These are phyloP conservation scores for Roridomyces roridus DNA, from an alignment of 768 basidiomycete genomes.

Conservation along the genomic window DNA sequence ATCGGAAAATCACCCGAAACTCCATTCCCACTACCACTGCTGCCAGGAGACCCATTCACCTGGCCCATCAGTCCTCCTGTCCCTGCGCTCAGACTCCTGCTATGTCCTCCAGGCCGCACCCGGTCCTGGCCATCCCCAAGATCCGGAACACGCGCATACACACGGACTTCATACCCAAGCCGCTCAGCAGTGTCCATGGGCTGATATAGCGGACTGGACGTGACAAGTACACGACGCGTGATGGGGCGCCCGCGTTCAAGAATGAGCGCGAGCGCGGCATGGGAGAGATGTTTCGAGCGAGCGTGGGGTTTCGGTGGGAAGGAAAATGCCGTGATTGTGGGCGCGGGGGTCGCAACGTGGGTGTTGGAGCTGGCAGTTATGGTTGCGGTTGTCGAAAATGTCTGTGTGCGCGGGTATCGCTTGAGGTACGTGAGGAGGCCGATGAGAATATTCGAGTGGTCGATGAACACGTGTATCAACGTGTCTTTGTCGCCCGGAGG, in stretches of 20 bases:
- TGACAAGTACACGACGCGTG: constrained; percentile 75
- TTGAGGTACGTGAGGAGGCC: constrained; percentile 78
- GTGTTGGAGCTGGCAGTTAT: neutral
- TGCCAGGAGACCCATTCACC: neutral
- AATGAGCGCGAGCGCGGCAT: constrained; percentile 77
- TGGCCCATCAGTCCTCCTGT: constrained; percentile 23
- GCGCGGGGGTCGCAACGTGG: constrained; percentile 9
- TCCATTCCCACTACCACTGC: neutral
- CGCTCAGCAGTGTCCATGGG: constrained; percentile 74
- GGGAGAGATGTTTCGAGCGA: constrained; percentile 64
- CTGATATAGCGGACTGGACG: constrained; percentile 86
- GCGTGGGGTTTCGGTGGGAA: constrained; percentile 40
- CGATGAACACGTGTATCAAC: constrained; percentile 45
- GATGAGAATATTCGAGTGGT: constrained; percentile 87
- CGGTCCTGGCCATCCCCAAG: constrained; percentile 68
- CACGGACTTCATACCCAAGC: constrained; percentile 76
- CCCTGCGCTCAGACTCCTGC: constrained; percentile 32
- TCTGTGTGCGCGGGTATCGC: constrained; percentile 49
- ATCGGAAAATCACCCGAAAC: neutral
- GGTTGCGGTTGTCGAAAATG: constrained; percentile 11
- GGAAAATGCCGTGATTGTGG: constrained; percentile 19
- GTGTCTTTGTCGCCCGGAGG: constrained; percentile 28
- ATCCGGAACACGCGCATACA: constrained; percentile 76
- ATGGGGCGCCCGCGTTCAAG: constrained; percentile 84
- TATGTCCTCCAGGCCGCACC: constrained; percentile 31